These are phyloP conservation scores for Crithidia expoeki DNA, from an alignment of 208 protist species.

Conservation along the genomic window DNA sequence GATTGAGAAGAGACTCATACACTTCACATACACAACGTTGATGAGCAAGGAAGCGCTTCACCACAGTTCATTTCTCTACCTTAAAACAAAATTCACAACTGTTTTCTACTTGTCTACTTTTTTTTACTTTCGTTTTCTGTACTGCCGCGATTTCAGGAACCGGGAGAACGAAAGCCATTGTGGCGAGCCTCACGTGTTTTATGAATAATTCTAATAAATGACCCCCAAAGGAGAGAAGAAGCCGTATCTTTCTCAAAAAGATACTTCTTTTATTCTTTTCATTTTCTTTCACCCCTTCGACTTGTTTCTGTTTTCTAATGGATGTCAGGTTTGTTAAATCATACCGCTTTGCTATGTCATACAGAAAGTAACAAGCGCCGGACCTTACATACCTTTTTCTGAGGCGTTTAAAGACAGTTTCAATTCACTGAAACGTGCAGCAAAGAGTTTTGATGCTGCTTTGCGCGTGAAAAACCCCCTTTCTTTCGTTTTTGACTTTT, in stretches of 20 bases:
- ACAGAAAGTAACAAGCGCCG: background rate
- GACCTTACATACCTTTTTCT: background rate
- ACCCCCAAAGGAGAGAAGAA: too few species aligned
- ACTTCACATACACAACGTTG: constrained; percentile 4
- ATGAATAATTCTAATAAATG: too few species aligned
- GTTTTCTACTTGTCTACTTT: background rate
- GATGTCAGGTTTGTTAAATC: background rate
- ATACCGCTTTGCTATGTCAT: background rate
- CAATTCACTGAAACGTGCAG: background rate
- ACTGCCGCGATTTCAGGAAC: too few species aligned
- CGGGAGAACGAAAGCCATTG: too few species aligned
- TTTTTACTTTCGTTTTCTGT: background rate
- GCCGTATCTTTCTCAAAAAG: constrained; percentile 11
- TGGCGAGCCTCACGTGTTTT: too few species aligned
- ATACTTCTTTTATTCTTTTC: constrained; percentile 9
- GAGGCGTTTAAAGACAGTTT: background rate
- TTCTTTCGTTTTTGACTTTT: background rate
- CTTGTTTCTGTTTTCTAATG: background rate
- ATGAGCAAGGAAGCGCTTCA: background rate
- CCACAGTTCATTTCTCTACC: background rate
- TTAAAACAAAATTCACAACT: background rate
- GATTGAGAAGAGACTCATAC: background rate
- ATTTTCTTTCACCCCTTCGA: background rate
- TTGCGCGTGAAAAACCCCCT: background rate
- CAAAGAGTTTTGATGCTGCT: background rate